Conservation (phyloP, 768 basidiomycete genomes). For the Pulveroboletus sp. region DNA sequence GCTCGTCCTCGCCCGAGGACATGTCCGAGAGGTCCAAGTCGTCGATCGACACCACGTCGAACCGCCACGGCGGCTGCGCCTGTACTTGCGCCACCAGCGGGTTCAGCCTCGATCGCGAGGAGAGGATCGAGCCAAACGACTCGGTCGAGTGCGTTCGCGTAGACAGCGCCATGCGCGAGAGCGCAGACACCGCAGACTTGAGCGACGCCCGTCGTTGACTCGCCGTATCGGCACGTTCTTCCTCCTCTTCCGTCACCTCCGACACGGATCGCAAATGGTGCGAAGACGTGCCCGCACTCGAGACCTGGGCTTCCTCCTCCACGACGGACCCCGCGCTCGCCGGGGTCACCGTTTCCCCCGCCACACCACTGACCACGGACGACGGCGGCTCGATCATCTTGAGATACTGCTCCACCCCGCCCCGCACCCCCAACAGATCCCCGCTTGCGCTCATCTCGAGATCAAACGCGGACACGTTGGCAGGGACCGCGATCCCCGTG, state of each 20-base stretch:
- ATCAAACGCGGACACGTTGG: constrained; percentile 68
- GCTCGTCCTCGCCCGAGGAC: constrained; percentile 51
- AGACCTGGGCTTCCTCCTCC: constrained; percentile 9
- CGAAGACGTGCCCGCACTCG: neutral
- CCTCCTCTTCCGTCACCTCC: constrained; percentile 32
- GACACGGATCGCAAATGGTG: constrained; percentile 29
- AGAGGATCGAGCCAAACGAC: constrained; percentile 32
- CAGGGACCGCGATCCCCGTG: constrained; percentile 33
- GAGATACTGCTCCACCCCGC: constrained; percentile 65
- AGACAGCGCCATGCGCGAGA: constrained; percentile 20
- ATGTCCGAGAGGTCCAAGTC: constrained; percentile 78
- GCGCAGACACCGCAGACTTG: constrained; percentile 21
- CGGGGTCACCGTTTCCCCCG: constrained; percentile 8
- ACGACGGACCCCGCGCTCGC: too few species aligned
- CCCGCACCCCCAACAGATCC: constrained; percentile 57
- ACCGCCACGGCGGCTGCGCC: constrained; percentile 48
- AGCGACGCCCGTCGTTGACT: constrained; percentile 14
- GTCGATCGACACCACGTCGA: constrained; percentile 75
- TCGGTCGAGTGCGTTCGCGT: constrained; percentile 33
- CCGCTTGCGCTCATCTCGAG: constrained; percentile 57
- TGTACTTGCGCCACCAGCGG: constrained; percentile 34
- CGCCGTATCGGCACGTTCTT: constrained; percentile 17
- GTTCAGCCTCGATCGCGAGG: constrained; percentile 28
- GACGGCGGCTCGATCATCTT: constrained; percentile 46
- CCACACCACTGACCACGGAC: too few species aligned